Conservation (phyloP, 2,329 filamentous ascomycete species). For the Mycosphaerelloides madeirae region DNA sequence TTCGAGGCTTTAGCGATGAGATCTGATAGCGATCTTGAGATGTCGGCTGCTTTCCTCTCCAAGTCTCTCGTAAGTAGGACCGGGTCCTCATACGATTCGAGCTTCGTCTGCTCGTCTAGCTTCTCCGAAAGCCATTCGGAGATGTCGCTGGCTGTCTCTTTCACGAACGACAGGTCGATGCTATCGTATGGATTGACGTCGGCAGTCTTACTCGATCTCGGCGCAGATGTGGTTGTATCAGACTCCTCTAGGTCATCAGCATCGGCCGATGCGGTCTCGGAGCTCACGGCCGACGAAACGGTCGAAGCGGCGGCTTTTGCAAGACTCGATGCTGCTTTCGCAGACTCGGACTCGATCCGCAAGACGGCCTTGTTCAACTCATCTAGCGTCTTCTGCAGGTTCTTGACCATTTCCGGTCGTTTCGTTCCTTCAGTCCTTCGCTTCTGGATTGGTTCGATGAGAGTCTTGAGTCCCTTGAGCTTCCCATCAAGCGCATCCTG, state of each 20-base stretch:
- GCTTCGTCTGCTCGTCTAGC: constrained; percentile 63
- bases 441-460: constrained; percentile 72
- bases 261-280: constrained; percentile 33
- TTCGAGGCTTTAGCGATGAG: constrained; percentile 54
- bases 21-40: constrained; percentile 66
- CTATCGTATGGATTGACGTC: constrained; percentile 62
- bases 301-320: constrained; percentile 37
- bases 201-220: constrained; percentile 34
- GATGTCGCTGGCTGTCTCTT: constrained; percentile 58
- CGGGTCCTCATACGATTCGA: constrained; percentile 67
- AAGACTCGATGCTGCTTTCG: constrained; percentile 49
- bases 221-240: constrained; percentile 40
- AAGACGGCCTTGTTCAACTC: constrained; percentile 66
- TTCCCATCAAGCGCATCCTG: constrained; percentile 70
- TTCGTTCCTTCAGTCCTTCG: constrained; percentile 67
- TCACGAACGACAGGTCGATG: constrained; percentile 65
- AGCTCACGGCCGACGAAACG: constrained; percentile 37
- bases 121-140: constrained; percentile 71
- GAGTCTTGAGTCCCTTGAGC: constrained; percentile 69
- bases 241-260: constrained; percentile 79
- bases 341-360: constrained; percentile 66
- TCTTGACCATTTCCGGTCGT: constrained; percentile 65
- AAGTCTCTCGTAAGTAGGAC: constrained; percentile 70
- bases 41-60: constrained; percentile 60
- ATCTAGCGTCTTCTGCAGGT: constrained; percentile 65